Percentiles rank a stretch among this genome's conserved stretches.
Evolutionary conservation across 768 basidiomycete genomes (phyloP).

Genomic region (Paxillus ammoniavirescens): DNA sequence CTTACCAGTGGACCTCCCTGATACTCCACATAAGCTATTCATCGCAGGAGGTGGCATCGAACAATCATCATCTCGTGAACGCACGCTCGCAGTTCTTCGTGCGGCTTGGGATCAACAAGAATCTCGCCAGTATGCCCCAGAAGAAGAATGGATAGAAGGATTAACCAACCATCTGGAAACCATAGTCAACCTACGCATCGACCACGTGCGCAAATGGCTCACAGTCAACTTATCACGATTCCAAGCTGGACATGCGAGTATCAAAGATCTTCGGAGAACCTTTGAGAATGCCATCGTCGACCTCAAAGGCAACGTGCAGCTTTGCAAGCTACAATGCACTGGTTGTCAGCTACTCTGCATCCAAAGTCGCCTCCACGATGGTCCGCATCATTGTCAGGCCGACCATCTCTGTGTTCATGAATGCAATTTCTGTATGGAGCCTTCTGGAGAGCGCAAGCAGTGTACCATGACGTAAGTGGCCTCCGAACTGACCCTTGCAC

Average conservation of each 20-base stretch:
- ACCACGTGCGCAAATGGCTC: conserved; percentile 53
- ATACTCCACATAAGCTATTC: conserved; percentile 39
- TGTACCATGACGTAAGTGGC: conserved; percentile 49
- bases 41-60: conserved; percentile 16
- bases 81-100: conserved; percentile 12
- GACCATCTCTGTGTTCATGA: conserved; percentile 42
- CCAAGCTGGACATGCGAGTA: conserved; percentile 39
- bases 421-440: conserved; percentile 43
- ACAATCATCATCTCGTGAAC: conserved; percentile 17
- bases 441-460: conserved; percentile 24
- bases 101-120: conserved; percentile 19
- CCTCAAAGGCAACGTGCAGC: conserved; percentile 42
- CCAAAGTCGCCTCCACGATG: conserved; percentile 43
- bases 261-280: conserved; percentile 43
- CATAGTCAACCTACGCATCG: conserved; percentile 42
- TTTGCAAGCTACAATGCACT: conserved; percentile 49
- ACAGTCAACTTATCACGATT: conserved; percentile 48
- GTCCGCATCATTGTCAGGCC: conserved; percentile 49
- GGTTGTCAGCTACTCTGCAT: conserved; percentile 51
- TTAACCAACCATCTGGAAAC: conserved; percentile 39
- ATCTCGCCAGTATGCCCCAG: conserved; percentile 27
- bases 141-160: conserved; percentile 37
- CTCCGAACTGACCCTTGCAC: background rate
- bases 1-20: conserved; percentile 34
- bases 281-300: conserved; percentile 45